Evolutionary conservation across 345 rosid species (phyloP), one percentile per base, ranked within the genome.

Genomic region (Rubroshorea leprosula): DNA sequence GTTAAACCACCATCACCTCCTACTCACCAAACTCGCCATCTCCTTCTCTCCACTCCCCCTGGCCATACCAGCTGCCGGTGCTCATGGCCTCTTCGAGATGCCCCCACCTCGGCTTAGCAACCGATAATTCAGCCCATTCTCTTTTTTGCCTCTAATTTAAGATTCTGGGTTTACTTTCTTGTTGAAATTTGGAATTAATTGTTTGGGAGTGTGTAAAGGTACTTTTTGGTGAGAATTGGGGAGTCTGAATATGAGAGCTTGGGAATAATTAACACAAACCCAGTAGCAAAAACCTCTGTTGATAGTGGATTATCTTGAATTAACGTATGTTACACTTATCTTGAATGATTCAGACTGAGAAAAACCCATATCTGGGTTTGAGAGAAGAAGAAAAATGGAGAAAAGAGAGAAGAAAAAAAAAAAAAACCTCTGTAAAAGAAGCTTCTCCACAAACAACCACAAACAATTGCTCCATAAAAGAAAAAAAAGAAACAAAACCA

Each of bases 261-360:
- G n/a, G n/a, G n/a, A n/a, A n/a, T n/a, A n/a, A n/a, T n/a, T n/a
- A n/a, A n/a, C n/a, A n/a, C n/a, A n/a, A 63, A 85, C 87, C 74
- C n/a, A n/a, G n/a, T n/a, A n/a, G n/a, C n/a, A n/a, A n/a, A 91
- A 87, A 91, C 98, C 21, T 87, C 98, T 0, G 86, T 91, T 0
- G 96, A 87, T 52, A 91, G 63, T 14, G 98, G 95, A 39, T 66
- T 91, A 66, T 91, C 96, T 0, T n/a, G n/a, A n/a, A n/a, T n/a
- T n/a, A n/a, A n/a, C n/a, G n/a, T n/a, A n/a, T n/a, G n/a, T n/a
- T n/a, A n/a, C n/a, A n/a, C n/a, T n/a, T n/a, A n/a, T n/a, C n/a
- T n/a, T n/a, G n/a, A n/a, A n/a, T n/a, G n/a, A n/a, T n/a, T n/a
- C n/a, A n/a, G n/a, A n/a, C n/a, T n/a, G n/a, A n/a, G n/a, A n/a